Percentiles rank a stretch among this genome's conserved stretches.
Evolutionary conservation across 2,329 filamentous ascomycete species (phyloP).

Genomic region (Penicillium rolfsii): DNA sequence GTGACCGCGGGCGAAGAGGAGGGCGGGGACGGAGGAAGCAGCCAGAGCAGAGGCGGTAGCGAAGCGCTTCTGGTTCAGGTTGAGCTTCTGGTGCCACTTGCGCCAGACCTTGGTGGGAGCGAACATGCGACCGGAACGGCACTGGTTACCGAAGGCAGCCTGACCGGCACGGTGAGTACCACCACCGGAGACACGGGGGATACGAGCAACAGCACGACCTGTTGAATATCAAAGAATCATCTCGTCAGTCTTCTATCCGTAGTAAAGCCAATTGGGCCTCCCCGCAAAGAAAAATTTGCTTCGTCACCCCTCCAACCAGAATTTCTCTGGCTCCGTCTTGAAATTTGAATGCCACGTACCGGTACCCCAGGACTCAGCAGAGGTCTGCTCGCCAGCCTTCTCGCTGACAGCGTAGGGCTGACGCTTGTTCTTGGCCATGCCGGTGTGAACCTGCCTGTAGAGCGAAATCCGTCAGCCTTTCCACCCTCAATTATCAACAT

Average conservation of each 20-base stretch:
- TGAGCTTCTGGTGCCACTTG: slow-evolving; percentile 99
- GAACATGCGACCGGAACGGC: slow-evolving; percentile 99
- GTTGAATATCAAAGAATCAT: slow-evolving; percentile 20
- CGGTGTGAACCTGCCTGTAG: slow-evolving; percentile 79
- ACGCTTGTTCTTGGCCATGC: slow-evolving; percentile 99
- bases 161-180: slow-evolving; percentile 99
- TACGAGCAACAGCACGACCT: slow-evolving; percentile 99
- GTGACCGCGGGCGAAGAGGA: slow-evolving; percentile 96
- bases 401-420: slow-evolving; percentile 99
- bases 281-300: slow-evolving; percentile 1
- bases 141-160: slow-evolving; percentile 99
- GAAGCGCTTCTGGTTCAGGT: slow-evolving; percentile 97
- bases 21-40: slow-evolving; percentile 91
- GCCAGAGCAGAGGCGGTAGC: slow-evolving; percentile 96
- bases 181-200: slow-evolving; percentile 99
- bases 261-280: not conserved
- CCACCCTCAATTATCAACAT: slow-evolving; percentile 16
- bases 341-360: slow-evolving; percentile 63
- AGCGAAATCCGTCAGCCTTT: slow-evolving; percentile 40
- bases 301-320: not conserved
- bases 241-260: slow-evolving; percentile 13
- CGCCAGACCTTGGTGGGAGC: slow-evolving; percentile 99
- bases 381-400: slow-evolving; percentile 99
- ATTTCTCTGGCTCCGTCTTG: slow-evolving; percentile 24
- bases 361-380: slow-evolving; percentile 99